Conservation (phyloP, 2,329 filamentous ascomycete genomes). For the Pseudopyricularia cyperi region DNA sequence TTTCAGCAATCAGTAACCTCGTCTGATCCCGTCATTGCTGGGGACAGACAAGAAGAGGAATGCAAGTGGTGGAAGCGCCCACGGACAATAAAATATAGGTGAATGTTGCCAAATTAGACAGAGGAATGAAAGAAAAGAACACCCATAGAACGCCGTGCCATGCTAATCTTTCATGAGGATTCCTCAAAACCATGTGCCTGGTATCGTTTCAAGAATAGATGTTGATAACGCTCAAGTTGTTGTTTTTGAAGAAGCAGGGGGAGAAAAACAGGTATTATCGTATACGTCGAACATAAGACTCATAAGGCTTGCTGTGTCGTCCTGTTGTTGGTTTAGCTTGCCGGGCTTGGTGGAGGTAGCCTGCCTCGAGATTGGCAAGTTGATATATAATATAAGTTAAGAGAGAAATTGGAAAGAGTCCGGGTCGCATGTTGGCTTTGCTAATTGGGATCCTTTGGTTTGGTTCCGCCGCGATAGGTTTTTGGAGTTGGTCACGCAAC, state of each 20-base stretch:
- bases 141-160: not conserved
- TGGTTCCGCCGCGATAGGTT: not conserved
- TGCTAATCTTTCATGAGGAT: not conserved
- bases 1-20: no score
- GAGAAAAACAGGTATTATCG: not conserved
- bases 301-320: not conserved
- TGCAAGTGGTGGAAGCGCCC: no score
- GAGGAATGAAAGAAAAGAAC: not conserved
- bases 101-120: not conserved
- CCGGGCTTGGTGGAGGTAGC: not conserved
- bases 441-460: not conserved
- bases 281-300: conserved; percentile 2
- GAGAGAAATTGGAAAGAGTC: not conserved
- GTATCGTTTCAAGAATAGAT: not conserved
- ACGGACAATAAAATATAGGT: not conserved
- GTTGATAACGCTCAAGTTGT: not conserved
- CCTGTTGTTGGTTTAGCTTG: not conserved
- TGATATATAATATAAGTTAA: not conserved
- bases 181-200: not conserved
- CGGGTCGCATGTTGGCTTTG: not conserved
- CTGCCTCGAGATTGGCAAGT: no score
- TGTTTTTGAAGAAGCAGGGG: not conserved
- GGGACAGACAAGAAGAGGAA: no score
- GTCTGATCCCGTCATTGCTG: no score
- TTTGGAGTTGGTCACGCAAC: not conserved